These are phyloP conservation scores for Cucumis cinereus DNA, from an alignment of 306 rosid genomes.

Conservation along the genomic window DNA sequence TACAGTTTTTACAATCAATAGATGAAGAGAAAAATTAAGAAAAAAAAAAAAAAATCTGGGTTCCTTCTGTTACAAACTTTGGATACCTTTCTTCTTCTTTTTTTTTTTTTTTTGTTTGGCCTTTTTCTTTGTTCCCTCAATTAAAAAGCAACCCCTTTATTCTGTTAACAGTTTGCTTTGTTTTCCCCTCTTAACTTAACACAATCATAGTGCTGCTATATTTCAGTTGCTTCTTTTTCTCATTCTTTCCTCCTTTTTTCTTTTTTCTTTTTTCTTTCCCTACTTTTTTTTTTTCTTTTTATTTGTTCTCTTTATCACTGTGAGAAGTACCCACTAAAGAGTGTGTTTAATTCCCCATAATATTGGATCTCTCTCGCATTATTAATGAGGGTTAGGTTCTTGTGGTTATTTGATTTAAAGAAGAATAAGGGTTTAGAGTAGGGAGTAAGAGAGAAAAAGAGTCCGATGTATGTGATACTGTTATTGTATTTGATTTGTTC, in stretches of 20 bases:
- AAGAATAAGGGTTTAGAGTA: too few species aligned
- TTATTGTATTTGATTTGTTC: too few species aligned
- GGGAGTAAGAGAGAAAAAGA: too few species aligned
- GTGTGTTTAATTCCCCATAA: too few species aligned
- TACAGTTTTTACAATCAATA: neutral
- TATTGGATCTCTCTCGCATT: too few species aligned
- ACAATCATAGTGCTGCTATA: neutral
- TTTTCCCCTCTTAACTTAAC: conserved; percentile 20
- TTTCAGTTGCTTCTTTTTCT: neutral
- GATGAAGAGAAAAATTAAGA: neutral
- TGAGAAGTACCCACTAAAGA: too few species aligned
- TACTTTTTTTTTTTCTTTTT: too few species aligned
- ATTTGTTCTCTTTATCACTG: too few species aligned
- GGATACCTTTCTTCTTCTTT: conserved; percentile 30
- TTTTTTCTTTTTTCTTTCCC: neutral
- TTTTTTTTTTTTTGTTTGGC: neutral
- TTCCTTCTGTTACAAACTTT: conserved; percentile 23
- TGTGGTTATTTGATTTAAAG: too few species aligned
- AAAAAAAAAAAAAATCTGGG: neutral
- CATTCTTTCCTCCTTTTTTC: neutral
- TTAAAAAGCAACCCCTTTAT: conserved; percentile 16
- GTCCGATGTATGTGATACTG: too few species aligned
- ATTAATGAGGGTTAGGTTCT: too few species aligned
- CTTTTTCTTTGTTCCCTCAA: neutral
- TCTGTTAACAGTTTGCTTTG: neutral